Conservation (phyloP, 176 grass and related monocot species). For the Oryza coarctata region DNA sequence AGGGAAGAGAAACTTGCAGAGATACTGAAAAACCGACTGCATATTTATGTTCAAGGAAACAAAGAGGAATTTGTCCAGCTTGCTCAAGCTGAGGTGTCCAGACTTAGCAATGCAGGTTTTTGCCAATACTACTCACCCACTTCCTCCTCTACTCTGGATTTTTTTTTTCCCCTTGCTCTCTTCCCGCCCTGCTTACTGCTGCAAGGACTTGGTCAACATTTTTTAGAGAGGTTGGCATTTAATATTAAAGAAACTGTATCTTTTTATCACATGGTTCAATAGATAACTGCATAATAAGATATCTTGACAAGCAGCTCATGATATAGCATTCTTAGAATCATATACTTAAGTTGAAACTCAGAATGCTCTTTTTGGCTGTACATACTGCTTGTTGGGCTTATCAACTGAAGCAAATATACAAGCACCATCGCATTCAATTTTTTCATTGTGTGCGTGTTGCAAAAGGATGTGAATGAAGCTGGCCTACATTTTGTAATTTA, state of each 20-base stretch:
- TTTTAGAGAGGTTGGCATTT: not conserved
- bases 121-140: not conserved
- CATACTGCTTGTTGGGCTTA: constrained; percentile 1
- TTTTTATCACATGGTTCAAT: constrained; percentile 7
- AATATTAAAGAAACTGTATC: constrained; percentile 2
- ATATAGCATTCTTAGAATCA: not conserved
- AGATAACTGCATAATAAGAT: constrained; percentile 9
- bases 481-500: not conserved
- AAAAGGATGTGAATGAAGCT: constrained; percentile 7
- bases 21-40: constrained; percentile 64
- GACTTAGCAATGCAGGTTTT: constrained; percentile 88
- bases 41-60: constrained; percentile 83
- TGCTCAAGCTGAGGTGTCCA: constrained; percentile 81
- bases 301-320: not conserved
- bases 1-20: constrained; percentile 93
- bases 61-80: constrained; percentile 62
- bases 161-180: not conserved
- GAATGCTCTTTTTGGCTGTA: not conserved
- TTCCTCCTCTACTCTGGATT: not conserved
- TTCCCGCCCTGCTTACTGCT: not conserved
- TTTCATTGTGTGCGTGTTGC: constrained; percentile 10
- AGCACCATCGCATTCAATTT: not conserved
- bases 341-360: constrained; percentile 1
- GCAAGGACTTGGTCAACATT: not conserved
- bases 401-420: constrained; percentile 19